Evolutionary conservation across 2,329 filamentous ascomycete genomes (phyloP).

Genomic region (Aspergillus luchuensis): DNA sequence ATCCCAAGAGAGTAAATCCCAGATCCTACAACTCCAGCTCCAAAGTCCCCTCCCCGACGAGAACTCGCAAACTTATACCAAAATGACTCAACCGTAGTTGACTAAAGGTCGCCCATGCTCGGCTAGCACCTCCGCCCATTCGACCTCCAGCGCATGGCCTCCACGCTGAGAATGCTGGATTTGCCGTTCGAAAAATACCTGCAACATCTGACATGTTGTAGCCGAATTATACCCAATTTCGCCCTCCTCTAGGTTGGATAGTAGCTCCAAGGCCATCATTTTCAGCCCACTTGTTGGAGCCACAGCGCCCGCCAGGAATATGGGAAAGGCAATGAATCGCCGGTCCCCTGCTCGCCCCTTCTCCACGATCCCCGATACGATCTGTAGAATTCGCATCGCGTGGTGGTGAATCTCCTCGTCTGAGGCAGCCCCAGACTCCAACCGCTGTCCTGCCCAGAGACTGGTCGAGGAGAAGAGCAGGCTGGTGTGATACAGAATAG

Average conservation of each 20-base stretch:
- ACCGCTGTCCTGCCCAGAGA: slow-evolving; percentile 54
- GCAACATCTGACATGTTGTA: slow-evolving; percentile 49
- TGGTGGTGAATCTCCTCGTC: slow-evolving; percentile 49
- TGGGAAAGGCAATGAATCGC: slow-evolving; percentile 54
- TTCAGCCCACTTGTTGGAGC: slow-evolving; percentile 47
- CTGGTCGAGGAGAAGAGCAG: slow-evolving; percentile 57
- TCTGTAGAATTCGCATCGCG: slow-evolving; percentile 48
- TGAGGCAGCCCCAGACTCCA: slow-evolving; percentile 41
- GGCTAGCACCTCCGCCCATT: slow-evolving; percentile 54
- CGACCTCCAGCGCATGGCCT: slow-evolving; percentile 48
- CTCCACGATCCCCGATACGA: slow-evolving; percentile 44
- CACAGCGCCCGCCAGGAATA: slow-evolving; percentile 56
- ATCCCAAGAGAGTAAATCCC: neutral
- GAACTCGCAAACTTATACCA: neutral
- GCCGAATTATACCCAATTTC: slow-evolving; percentile 53
- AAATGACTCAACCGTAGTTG: slow-evolving; percentile 51
- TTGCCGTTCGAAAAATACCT: slow-evolving; percentile 53
- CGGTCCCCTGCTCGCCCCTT: slow-evolving; percentile 43
- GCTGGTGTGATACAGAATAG: slow-evolving; percentile 53
- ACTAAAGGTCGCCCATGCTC: slow-evolving; percentile 52
- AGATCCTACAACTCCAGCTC: neutral
- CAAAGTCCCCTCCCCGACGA: neutral
- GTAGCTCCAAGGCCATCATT: slow-evolving; percentile 50
- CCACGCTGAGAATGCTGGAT: slow-evolving; percentile 43
- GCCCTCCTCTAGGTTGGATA: slow-evolving; percentile 51